Percentiles rank a stretch among this genome's conserved stretches.
Conservation (phyloP, 2,329 filamentous ascomycete species). For the Thielaviopsis punctulata region DNA sequence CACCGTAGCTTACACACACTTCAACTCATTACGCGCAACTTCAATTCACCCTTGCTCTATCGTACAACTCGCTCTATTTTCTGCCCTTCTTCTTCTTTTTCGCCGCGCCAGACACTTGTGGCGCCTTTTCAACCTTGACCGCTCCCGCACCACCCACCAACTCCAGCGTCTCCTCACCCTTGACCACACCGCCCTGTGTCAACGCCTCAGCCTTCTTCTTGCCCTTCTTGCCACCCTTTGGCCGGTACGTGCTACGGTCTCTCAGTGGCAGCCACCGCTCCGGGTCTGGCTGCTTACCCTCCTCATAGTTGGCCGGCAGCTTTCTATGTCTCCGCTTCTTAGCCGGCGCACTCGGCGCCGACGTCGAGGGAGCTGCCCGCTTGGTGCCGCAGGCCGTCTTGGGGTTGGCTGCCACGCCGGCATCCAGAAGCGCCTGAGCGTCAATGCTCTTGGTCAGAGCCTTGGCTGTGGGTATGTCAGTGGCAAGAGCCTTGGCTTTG, state of each 20-base stretch:
- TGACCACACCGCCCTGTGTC: constrained; percentile 73
- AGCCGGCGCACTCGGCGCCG: constrained; percentile 18
- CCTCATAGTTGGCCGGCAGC: constrained; percentile 57
- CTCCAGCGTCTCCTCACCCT: constrained; percentile 44
- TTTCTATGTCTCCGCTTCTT: constrained; percentile 44
- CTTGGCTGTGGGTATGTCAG: constrained; percentile 42
- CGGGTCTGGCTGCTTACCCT: constrained; percentile 65
- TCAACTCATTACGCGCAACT: too few species aligned
- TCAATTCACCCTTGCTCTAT: too few species aligned
- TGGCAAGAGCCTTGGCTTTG: constrained; percentile 36
- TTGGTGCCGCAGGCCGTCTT: constrained; percentile 29
- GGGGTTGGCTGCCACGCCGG: constrained; percentile 37
- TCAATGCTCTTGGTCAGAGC: constrained; percentile 44
- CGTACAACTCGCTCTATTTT: constrained; percentile 26
- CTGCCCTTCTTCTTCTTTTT: constrained; percentile 31
- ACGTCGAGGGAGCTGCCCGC: constrained; percentile 21
- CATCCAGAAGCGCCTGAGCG: constrained; percentile 42
- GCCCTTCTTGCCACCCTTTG: constrained; percentile 75
- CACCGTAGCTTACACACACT: too few species aligned
- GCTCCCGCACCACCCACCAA: constrained; percentile 44
- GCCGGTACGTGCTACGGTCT: constrained; percentile 74
- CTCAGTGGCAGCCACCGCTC: constrained; percentile 87
- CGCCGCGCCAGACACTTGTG: constrained; percentile 15
- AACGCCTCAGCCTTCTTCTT: constrained; percentile 63
- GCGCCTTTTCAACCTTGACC: constrained; percentile 46